Base-by-base conservation (phyloP, 2,329 filamentous ascomycete genomes). In the Aspergillus neoniger region DNA sequence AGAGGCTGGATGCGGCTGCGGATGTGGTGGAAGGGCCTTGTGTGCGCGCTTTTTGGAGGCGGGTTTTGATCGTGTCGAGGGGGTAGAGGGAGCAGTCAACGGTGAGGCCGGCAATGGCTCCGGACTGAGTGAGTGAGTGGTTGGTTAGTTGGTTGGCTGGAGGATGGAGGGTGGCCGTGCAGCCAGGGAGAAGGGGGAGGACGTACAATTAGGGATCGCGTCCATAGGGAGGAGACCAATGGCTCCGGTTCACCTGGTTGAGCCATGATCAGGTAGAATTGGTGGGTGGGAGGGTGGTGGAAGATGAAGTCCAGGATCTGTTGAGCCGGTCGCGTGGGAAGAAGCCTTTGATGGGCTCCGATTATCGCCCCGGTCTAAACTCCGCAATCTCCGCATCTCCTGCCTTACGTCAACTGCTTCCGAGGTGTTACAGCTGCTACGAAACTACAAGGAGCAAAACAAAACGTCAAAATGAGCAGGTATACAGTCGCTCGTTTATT, bases 41-140 rank as follows among this genome's bases (percentile, higher is more conserved):
- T 92, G 81, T 71, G 59, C 76, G 72, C 60, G 74, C 76, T 65
- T 77, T 78, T 63, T 99, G 95, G 6, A 99, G 91, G 15, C 95
- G 92, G 47, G 96, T 99, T 81, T 99, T 99, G 74, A 99, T 88
- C 0, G 95, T 99, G 85, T 99, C 96, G 83, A 99, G 92, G 0
- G 95, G 95, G 82, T 91, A 99, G 74, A 99, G 91, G 58, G 92
- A 92, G 72, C 96, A 88, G 85, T 99, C 95, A 77, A 98, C 95
- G 14, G 93, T 96, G 51, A 95, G 95, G 74, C 95, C 95, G 67
- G 95, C 95, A 67, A 97, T 82, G 72, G 88, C 95, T 76, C 95
- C 95, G 68, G 95, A 92, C 83, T 89, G 70, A 5, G 17, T 43
- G 14, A 50, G n/a, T 21, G 17, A 10, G 36, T 28, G 41, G 41